A percentile compares a stretch with the other conserved stretches of the same genome.
phyloP scores from a whole-genome alignment of 2,329 filamentous ascomycete species.

The Fusarium secorum region DNA sequence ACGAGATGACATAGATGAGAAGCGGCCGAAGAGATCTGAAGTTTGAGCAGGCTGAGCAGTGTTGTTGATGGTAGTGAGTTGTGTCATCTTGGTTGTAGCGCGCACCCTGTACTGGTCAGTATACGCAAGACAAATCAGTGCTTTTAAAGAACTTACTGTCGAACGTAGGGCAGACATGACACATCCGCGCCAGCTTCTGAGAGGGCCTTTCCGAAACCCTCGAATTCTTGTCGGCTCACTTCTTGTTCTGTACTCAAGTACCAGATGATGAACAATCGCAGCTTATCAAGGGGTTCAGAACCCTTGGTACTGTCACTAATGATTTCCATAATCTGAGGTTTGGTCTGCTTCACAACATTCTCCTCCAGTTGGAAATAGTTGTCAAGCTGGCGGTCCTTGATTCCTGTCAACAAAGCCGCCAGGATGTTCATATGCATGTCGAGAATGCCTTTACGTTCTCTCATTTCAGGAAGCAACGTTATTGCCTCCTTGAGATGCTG shows the following conservation, averaged over 20 bases:
- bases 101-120: constrained; percentile 69
- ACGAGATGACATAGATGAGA: constrained; percentile 89
- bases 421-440: constrained; percentile 99
- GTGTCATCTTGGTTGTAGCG: constrained; percentile 96
- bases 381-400: constrained; percentile 94
- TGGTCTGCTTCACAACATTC: constrained; percentile 88
- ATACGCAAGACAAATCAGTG: background rate
- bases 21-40: constrained; percentile 88
- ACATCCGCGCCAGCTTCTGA: constrained; percentile 78
- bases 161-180: constrained; percentile 82
- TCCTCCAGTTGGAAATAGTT: constrained; percentile 97
- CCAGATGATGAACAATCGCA: constrained; percentile 96
- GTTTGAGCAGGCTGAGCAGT: constrained; percentile 67
- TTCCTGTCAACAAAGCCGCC: constrained; percentile 76
- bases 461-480: constrained; percentile 86
- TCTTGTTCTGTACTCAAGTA: constrained; percentile 93
- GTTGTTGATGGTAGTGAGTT: constrained; percentile 90
- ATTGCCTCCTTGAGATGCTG: constrained; percentile 97
- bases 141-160: constrained; percentile 67
- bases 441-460: constrained; percentile 89
- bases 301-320: constrained; percentile 85
- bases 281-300: constrained; percentile 84
- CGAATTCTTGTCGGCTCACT: constrained; percentile 81
- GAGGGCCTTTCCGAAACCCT: constrained; percentile 85
- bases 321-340: constrained; percentile 85